These are phyloP conservation scores for Cercospora sesami DNA, from an alignment of 2,329 filamentous ascomycete species.

Conservation along the genomic window DNA sequence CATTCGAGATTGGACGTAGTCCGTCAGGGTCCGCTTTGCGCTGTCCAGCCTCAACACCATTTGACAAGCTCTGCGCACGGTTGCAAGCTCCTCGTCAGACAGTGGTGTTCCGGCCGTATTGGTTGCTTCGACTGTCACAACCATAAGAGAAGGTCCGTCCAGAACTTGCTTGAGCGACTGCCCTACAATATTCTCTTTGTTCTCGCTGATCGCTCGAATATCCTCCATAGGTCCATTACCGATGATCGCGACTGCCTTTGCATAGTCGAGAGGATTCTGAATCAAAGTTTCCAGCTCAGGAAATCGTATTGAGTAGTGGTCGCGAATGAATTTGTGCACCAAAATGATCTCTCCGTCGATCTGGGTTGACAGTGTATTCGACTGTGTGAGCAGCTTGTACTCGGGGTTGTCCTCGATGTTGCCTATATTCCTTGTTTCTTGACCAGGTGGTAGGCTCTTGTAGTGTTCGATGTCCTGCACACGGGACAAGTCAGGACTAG, in stretches of 20 bases:
- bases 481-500: slow-evolving; percentile 65
- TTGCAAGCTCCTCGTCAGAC: slow-evolving; percentile 69
- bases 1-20: slow-evolving; percentile 97
- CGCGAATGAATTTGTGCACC: slow-evolving; percentile 93
- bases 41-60: slow-evolving; percentile 85
- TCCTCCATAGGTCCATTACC: slow-evolving; percentile 88
- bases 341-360: slow-evolving; percentile 91
- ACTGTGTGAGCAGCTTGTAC: slow-evolving; percentile 83
- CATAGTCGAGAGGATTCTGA: slow-evolving; percentile 89
- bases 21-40: slow-evolving; percentile 81
- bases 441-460: slow-evolving; percentile 66
- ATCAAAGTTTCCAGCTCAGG: slow-evolving; percentile 89
- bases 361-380: slow-evolving; percentile 84
- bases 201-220: slow-evolving; percentile 76
- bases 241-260: slow-evolving; percentile 89
- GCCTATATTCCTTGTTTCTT: slow-evolving; percentile 67
- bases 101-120: slow-evolving; percentile 81
- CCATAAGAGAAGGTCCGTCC: slow-evolving; percentile 89
- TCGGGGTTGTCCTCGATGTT: slow-evolving; percentile 91
- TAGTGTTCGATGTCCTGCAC: slow-evolving; percentile 77
- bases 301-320: slow-evolving; percentile 92
- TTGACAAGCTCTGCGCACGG: slow-evolving; percentile 75
- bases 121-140: slow-evolving; percentile 91
- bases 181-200: slow-evolving; percentile 74
- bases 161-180: slow-evolving; percentile 76